Conservation (phyloP, 257 asterid genomes). For the Solanum paucissectum region DNA sequence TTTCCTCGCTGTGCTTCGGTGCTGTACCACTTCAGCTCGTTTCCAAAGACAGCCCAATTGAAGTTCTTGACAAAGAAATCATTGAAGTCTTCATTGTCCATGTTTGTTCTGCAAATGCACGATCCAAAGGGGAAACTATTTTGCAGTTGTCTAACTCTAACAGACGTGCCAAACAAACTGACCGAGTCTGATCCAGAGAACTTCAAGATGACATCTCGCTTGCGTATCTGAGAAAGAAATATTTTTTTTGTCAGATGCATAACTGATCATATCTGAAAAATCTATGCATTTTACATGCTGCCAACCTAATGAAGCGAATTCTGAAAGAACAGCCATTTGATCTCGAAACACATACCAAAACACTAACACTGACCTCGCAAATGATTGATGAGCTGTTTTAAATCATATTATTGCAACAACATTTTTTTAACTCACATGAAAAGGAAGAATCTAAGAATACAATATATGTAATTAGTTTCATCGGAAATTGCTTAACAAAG, state of each 20-base stretch:
- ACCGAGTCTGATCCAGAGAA: constrained; percentile 36
- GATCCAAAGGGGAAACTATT: constrained; percentile 83
- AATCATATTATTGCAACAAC: background rate
- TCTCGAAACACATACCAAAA: background rate
- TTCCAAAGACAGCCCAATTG: constrained; percentile 87
- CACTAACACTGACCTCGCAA: background rate
- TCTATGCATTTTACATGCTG: background rate
- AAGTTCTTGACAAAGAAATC: constrained; percentile 69
- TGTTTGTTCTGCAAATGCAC: constrained; percentile 48
- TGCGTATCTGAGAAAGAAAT: constrained; percentile 48
- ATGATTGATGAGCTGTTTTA: background rate
- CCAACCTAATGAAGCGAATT: background rate
- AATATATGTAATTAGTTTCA: background rate
- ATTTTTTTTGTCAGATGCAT: background rate
- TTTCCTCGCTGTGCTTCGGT: constrained; percentile 77
- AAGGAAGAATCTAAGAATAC: background rate
- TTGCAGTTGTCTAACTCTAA: constrained; percentile 57
- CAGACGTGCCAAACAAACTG: constrained; percentile 26
- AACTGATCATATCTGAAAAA: background rate
- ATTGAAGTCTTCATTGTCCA: constrained; percentile 69
- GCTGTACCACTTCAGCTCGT: constrained; percentile 92
- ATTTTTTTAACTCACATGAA: background rate
- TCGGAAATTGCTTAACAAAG: background rate
- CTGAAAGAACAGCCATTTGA: background rate
- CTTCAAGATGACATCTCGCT: constrained; percentile 65